Evolutionary conservation across 371 early-diverging fungal species (phyloP).

Genomic region (Apophysomyces sp.): DNA sequence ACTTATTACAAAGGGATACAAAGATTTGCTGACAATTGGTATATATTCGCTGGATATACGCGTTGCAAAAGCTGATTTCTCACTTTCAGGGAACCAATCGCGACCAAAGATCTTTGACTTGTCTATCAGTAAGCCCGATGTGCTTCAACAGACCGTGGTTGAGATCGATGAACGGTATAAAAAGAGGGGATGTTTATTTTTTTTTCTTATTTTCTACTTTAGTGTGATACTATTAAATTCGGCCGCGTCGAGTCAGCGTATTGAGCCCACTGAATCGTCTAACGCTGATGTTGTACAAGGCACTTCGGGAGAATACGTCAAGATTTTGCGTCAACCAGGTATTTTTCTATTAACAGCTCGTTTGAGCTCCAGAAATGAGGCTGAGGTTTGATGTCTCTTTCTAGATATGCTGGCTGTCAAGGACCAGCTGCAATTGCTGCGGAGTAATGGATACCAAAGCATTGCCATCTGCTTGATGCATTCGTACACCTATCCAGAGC

Average conservation of each 20-base stretch:
- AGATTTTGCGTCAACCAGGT: slow-evolving; percentile 71
- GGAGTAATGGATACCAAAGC: slow-evolving; percentile 76
- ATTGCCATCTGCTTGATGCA: slow-evolving; percentile 93
- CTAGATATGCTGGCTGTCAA: slow-evolving; percentile 43
- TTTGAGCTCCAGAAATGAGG: too few relatives aligned
- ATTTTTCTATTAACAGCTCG: background rate
- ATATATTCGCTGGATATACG: slow-evolving; percentile 5
- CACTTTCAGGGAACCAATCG: slow-evolving; percentile 84
- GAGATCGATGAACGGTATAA: slow-evolving; percentile 85
- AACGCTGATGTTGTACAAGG: slow-evolving; percentile 58
- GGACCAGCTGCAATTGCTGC: slow-evolving; percentile 58
- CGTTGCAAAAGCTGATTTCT: background rate
- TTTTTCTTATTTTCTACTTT: background rate
- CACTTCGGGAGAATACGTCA: slow-evolving; percentile 85
- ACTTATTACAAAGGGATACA: slow-evolving; percentile 91
- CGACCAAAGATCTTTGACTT: slow-evolving; percentile 95
- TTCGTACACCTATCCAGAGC: slow-evolving; percentile 87
- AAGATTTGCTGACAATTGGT: slow-evolving; percentile 68
- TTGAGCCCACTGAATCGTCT: slow-evolving; percentile 28
- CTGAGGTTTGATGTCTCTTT: background rate
- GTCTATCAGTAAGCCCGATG: slow-evolving; percentile 76
- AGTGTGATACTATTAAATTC: slow-evolving; percentile 79
- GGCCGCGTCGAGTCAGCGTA: slow-evolving; percentile 53
- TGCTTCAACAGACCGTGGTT: slow-evolving; percentile 83
- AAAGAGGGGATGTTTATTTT: background rate